Conservation (phyloP, 768 basidiomycete species). For the Boletales sp. region DNA sequence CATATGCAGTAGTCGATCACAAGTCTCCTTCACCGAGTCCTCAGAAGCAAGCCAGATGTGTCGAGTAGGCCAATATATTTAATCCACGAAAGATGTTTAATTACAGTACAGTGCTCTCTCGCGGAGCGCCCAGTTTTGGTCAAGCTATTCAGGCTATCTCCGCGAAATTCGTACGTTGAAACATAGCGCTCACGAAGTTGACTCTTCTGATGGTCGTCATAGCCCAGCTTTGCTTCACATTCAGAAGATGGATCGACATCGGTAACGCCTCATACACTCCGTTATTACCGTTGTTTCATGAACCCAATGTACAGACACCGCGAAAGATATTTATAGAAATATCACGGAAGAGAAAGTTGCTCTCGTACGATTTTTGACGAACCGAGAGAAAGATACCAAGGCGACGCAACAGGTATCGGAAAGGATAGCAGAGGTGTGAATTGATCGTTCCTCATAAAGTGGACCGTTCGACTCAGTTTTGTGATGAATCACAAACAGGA, state of each 20-base stretch:
- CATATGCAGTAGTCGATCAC: constrained; percentile 9
- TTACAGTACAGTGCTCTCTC: constrained; percentile 54
- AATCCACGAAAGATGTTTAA: constrained; percentile 1
- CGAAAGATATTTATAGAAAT: constrained; percentile 65
- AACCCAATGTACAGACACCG: constrained; percentile 43
- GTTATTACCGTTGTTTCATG: constrained; percentile 8
- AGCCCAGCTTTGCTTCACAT: constrained; percentile 79
- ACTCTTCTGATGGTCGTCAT: constrained; percentile 20
- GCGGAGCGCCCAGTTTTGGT: constrained; percentile 80
- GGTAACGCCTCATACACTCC: constrained; percentile 38
- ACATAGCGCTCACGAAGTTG: constrained; percentile 4
- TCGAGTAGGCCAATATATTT: constrained; percentile 38
- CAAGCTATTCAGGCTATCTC: constrained; percentile 80
- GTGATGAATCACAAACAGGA: constrained; percentile 19
- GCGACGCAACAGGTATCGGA: constrained; percentile 30
- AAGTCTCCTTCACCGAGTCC: constrained; percentile 2
- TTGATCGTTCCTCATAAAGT: constrained; percentile 2
- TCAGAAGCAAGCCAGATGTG: constrained; percentile 43
- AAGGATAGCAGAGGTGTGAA: constrained; percentile 22
- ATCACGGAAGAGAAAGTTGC: constrained; percentile 54
- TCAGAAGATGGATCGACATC: constrained; percentile 70
- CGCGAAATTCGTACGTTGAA: constrained; percentile 66
- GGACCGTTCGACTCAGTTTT: background rate
- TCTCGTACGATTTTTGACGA: constrained; percentile 44
- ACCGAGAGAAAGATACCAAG: constrained; percentile 40